Evolutionary conservation across 83 land plant genomes (phyloP), one percentile per base, ranked within the genome.

Genomic region (Isoetes engelmannii): DNA sequence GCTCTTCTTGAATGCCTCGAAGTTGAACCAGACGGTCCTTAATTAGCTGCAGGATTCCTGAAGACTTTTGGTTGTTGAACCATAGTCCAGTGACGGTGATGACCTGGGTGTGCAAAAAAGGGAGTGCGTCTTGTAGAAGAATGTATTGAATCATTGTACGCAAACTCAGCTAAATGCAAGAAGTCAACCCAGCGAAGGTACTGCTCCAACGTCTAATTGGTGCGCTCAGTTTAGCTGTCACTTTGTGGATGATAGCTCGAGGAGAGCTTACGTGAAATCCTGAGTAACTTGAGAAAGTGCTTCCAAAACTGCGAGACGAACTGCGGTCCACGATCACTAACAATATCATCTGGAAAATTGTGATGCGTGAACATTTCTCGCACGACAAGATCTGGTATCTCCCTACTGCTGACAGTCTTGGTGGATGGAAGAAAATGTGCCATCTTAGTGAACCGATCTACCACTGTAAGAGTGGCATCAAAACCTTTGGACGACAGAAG

Each of bases 391-490:
- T 8, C 7, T 8, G 67, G 12, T 17, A n/a, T 64, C 7, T 45
- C 67, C 44, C 6, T 41, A 6, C 67, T 51, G 7, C n/a, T 17
- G 55, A 64, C 44, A 51, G 67, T 13, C 7, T 21, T 21, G 6
- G 6, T 6, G 73, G 45, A 69, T 13, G 63, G 76, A 17, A 74
- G 10, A 74, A 74, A 74, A 45, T 74, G 76, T 10, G 74, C 76
- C 76, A 74, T 69, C 45, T 74, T 74, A 43, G 63, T 74, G 5
- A 74, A 51, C 10, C 63, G 51, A 68, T 74, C 75, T 4, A 74
- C 65, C 48, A 74, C 74, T 17, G 68, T 51, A 57, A 74, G 17
- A 45, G 68, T 74, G 63, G 45, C 4, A 66, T 57, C 74, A 47
- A 57, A 45, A 28, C 72, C 21, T 0, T 42, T 45, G 10, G 60